A percentile compares a stretch with the other conserved stretches of the same genome.
Conservation (phyloP, 441 rosid genomes). For the Jatropha multifida region DNA sequence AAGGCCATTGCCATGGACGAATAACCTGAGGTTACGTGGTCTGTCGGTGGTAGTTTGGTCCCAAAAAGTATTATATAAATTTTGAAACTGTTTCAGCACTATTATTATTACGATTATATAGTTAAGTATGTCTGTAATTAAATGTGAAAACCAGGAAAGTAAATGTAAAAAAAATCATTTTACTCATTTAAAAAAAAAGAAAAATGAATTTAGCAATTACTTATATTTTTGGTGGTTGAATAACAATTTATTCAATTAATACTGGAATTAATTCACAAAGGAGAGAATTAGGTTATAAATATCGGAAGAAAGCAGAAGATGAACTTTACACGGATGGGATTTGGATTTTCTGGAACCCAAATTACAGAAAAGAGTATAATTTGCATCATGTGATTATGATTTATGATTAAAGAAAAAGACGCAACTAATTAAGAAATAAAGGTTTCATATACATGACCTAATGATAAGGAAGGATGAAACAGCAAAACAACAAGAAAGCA, state of each 20-base stretch:
- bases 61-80: neutral
- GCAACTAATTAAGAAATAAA: neutral
- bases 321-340: neutral
- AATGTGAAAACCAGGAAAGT: too few species aligned
- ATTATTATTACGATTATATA: too few species aligned
- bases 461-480: neutral
- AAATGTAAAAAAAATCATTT: too few species aligned
- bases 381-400: neutral
- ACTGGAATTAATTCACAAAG: neutral
- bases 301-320: neutral
- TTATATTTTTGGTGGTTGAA: too few species aligned
- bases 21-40: conserved; percentile 11
- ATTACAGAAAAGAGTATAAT: neutral
- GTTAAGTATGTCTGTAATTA: too few species aligned
- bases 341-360: neutral
- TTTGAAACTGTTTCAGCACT: too few species aligned
- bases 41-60: conserved; percentile 12
- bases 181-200: neutral
- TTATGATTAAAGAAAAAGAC: neutral
- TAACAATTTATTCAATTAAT: too few species aligned
- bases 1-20: neutral
- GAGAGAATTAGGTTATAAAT: neutral
- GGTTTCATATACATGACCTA: neutral
- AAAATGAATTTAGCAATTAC: too few species aligned
- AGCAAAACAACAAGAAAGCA: conserved; percentile 6